Evolutionary conservation across 768 basidiomycete species (phyloP).

Genomic region (Candolleomyces eurysporus): DNA sequence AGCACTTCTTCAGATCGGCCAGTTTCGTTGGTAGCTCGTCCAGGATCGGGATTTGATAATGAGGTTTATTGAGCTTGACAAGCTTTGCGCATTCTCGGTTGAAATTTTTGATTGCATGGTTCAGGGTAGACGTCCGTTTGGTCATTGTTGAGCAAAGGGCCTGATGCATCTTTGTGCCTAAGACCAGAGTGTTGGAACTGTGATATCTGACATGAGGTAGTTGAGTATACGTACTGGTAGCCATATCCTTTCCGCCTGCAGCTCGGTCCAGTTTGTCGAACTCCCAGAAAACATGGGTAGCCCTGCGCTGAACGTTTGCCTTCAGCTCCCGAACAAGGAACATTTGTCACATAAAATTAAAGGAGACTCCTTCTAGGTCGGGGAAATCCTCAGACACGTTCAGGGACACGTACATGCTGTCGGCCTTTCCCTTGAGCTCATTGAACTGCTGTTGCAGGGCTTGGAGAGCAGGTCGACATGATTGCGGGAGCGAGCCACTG

Average conservation of each 20-base stretch:
- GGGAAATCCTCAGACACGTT: conserved; percentile 32
- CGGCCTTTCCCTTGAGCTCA: conserved; percentile 17
- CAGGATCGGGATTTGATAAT: conserved; percentile 28
- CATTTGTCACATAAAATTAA: conserved; percentile 27
- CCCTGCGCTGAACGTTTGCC: conserved; percentile 32
- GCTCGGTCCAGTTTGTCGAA: conserved; percentile 33
- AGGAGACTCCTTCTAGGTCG: conserved; percentile 25
- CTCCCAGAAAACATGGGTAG: conserved; percentile 31
- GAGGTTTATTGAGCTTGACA: conserved; percentile 9
- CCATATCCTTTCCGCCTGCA: conserved; percentile 20
- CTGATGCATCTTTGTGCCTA: conserved; percentile 35
- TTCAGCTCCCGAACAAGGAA: conserved; percentile 35
- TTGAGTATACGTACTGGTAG: conserved; percentile 23
- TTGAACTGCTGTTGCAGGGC: conserved; percentile 10
- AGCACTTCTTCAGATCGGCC: conserved; percentile 12
- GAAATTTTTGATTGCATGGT: conserved; percentile 23
- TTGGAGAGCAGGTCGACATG: conserved; percentile 3
- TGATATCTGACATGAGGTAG: background rate
- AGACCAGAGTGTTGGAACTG: background rate
- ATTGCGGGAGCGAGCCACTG: conserved; percentile 6
- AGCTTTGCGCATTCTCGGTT: conserved; percentile 5
- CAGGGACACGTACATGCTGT: conserved; percentile 31
- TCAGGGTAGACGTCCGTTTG: conserved; percentile 25
- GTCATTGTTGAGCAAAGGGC: conserved; percentile 25
- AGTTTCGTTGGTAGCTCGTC: conserved; percentile 26